A percentile compares a stretch with the other conserved stretches of the same genome.
These are phyloP conservation scores for Rhizodiscina lignyota DNA, from an alignment of 495 filamentous ascomycete species.

Conservation along the genomic window DNA sequence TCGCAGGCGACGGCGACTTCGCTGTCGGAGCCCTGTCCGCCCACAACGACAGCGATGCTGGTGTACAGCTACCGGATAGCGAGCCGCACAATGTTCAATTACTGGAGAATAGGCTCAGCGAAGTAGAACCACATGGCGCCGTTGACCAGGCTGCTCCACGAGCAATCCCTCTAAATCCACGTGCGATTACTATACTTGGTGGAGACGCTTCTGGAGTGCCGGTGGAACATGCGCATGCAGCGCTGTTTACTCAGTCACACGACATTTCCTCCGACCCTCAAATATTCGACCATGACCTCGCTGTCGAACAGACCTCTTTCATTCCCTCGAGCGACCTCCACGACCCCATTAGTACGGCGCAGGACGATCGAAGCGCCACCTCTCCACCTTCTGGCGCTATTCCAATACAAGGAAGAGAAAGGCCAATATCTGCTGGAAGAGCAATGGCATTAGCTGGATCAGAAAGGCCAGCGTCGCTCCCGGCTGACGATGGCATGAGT, in stretches of 20 bases:
- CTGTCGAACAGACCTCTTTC: not conserved
- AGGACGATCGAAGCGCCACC: not conserved
- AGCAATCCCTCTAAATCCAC: not conserved
- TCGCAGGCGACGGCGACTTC: too few relatives aligned
- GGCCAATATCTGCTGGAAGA: too few relatives aligned
- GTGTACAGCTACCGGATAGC: too few relatives aligned
- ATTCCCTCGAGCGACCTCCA: not conserved
- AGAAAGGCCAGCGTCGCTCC: constrained; percentile 29
- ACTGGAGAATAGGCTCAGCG: too few relatives aligned
- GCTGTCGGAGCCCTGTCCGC: too few relatives aligned
- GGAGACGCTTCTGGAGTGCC: too few relatives aligned
- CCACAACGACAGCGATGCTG: too few relatives aligned
- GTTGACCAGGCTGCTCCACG: not conserved
- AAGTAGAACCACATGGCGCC: not conserved
- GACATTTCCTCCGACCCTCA: not conserved
- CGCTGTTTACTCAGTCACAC: not conserved
- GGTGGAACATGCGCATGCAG: too few relatives aligned
- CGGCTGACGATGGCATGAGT: constrained; percentile 88
- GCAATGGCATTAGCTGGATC: too few relatives aligned
- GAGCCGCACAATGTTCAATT: too few relatives aligned
- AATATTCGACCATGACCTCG: not conserved
- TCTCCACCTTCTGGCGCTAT: not conserved
- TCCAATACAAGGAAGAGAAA: not conserved
- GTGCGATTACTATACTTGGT: not conserved
- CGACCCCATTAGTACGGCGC: not conserved